Evolutionary conservation across 1,139 yeast genomes (phyloP).

Genomic region (Sugiyamaella pinicola): DNA sequence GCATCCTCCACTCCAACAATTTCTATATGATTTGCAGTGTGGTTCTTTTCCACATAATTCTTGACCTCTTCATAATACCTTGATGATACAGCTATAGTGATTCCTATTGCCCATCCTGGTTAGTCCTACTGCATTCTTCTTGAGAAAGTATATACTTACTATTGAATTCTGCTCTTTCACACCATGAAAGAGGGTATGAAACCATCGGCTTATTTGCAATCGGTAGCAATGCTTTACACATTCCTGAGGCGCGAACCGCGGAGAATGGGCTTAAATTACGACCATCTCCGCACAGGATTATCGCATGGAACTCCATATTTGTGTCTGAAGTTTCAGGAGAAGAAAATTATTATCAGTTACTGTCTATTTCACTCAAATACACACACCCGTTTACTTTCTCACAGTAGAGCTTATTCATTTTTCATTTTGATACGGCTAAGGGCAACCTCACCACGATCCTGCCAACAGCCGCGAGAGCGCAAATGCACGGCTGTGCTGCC

Average conservation of each 20-base stretch:
- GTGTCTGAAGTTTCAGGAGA: not conserved
- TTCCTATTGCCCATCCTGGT: slow-evolving; percentile 29
- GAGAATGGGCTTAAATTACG: slow-evolving; percentile 66
- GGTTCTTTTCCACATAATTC: slow-evolving; percentile 26
- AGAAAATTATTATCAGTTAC: too few relatives aligned
- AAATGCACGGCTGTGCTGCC: not conserved
- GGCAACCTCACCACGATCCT: not conserved
- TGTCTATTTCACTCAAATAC: not conserved
- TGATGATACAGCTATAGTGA: slow-evolving; percentile 54
- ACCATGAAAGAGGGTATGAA: slow-evolving; percentile 88
- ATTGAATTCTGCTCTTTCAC: slow-evolving; percentile 63
- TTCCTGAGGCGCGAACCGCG: slow-evolving; percentile 58
- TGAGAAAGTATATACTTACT: slow-evolving; percentile 27
- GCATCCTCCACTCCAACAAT: slow-evolving; percentile 27
- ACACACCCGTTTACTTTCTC: not conserved
- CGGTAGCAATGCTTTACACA: slow-evolving; percentile 84
- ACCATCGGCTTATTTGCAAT: slow-evolving; percentile 91
- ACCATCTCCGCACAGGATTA: slow-evolving; percentile 87
- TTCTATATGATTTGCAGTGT: slow-evolving; percentile 22
- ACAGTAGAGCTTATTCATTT: not conserved
- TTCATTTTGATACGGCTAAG: not conserved
- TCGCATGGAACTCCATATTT: slow-evolving; percentile 86
- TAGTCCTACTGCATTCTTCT: slow-evolving; percentile 4
- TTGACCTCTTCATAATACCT: slow-evolving; percentile 26
- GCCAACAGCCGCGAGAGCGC: not conserved